A percentile compares a stretch with the other conserved stretches of the same genome.
Evolutionary conservation across 371 early-diverging fungal species (phyloP).

Genomic region (Actinomucor elegans): DNA sequence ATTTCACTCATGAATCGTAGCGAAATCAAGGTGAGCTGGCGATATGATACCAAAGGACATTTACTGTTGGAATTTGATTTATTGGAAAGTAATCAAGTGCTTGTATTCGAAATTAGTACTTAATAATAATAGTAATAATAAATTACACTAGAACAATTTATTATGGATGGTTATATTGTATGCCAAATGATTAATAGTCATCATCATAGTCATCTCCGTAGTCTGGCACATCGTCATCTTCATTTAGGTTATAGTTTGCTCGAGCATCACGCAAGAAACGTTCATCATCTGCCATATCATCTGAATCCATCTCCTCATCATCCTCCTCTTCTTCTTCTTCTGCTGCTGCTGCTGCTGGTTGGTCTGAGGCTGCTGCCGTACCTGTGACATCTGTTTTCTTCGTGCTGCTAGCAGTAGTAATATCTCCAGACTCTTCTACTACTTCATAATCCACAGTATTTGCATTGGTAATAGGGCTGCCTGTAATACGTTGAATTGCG

Average conservation of each 20-base stretch:
- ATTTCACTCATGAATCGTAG: neutral
- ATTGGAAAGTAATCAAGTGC: neutral
- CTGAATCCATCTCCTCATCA: conserved; percentile 45
- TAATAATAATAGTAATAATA: neutral
- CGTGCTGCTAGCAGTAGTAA: conserved; percentile 2
- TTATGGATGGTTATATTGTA: too few relatives aligned
- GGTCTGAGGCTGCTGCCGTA: neutral
- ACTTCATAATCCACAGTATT: conserved; percentile 42
- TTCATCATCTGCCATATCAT: conserved; percentile 50
- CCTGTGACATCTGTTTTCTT: conserved; percentile 12
- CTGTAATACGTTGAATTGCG: conserved; percentile 10
- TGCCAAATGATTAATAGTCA: conserved; percentile 9
- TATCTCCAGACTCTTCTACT: conserved; percentile 49
- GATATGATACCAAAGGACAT: neutral
- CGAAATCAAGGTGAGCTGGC: neutral
- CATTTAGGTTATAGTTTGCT: conserved; percentile 31
- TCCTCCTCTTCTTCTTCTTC: conserved; percentile 43
- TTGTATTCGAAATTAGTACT: conserved; percentile 1
- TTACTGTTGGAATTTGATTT: neutral
- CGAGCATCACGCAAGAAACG: conserved; percentile 30
- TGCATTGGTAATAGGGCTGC: neutral
- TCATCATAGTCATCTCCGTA: conserved; percentile 37
- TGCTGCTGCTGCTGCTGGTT: conserved; percentile 3
- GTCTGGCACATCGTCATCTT: conserved; percentile 20
- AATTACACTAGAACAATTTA: neutral